Evolutionary conservation across 768 basidiomycete genomes (phyloP), one percentile per base, ranked within the genome.

Genomic region (Suillus occidentalis): DNA sequence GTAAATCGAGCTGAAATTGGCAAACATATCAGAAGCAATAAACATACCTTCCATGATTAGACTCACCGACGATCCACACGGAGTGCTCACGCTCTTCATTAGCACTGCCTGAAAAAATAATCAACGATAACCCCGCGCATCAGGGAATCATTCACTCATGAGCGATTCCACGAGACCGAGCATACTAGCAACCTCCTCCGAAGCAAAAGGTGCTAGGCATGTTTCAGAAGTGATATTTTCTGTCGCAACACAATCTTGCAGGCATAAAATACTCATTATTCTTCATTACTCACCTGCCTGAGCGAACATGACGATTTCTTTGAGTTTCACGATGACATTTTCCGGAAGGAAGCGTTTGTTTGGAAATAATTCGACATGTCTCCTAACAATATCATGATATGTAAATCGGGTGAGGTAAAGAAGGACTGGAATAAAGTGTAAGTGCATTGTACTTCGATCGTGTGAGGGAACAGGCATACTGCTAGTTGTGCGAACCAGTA

Each of bases 311-410:
- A 53, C 31, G 6, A 60, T 59, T 43, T 63, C 65, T 57, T 53
- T 66, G 6, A 66, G 62, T 22, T 63, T 42, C 4, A 63, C 39
- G 3, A 63, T 37, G 6, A 52, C 43, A 20, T 34, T n/a, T 37
- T 25, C 13, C 4, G 65, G 57, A 8, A 66, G 80, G 69, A 2
- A 75, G 62, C 58, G 72, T 60, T 45, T 67, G 25, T 66, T 55
- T 13, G 65, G 65, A 42, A 58, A 66, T 16, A 63, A 50, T 52
- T 66, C 62, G 31, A 50, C n/a, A 10, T 65, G 64, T 50, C 49
- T 50, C 49, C 49, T 50, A 13, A 25, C 49, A 25, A 50, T 14
- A 14, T 25, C 14, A 25, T 16, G 6, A 25, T 14, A 14, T 25
- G 4, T 50, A 25, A 50, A 13, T 3, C 7, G 6, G 3, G n/a